phyloP scores from a whole-genome alignment of 257 asterid species.

The Solanum etuberosum region DNA sequence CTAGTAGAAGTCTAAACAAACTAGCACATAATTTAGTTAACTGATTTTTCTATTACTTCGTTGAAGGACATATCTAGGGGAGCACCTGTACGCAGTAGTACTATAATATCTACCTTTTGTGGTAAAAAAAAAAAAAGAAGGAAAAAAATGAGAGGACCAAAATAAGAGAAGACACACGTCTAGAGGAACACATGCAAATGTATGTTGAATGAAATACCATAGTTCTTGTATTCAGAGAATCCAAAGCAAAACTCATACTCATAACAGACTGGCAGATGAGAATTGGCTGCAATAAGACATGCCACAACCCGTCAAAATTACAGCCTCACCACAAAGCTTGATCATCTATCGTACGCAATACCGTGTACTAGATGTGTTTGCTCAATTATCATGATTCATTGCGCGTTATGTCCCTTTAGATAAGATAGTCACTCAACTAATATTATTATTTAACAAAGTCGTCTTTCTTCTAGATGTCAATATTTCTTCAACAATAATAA shows the following conservation, averaged over 20 bases:
- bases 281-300: constrained; percentile 5
- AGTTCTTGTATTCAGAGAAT: constrained; percentile 10
- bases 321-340: background rate
- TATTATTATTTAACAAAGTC: background rate
- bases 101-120: background rate
- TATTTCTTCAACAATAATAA: background rate
- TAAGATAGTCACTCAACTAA: background rate
- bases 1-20: background rate
- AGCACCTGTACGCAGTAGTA: background rate
- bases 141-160: background rate
- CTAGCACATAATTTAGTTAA: background rate
- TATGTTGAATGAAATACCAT: background rate
- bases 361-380: background rate
- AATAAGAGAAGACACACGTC: background rate
- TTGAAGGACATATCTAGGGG: background rate
- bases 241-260: constrained; percentile 18
- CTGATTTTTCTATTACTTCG: background rate
- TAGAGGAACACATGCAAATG: background rate
- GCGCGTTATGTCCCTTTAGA: background rate
- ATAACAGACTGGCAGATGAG: background rate
- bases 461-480: no score
- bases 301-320: constrained; percentile 6
- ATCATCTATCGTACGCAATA: background rate
- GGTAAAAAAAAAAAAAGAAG: no score
- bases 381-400: background rate